Percentiles rank a stretch among this genome's conserved stretches.
phyloP scores from a whole-genome alignment of 2,329 filamentous ascomycete species.

The Calonectria honghensis region DNA sequence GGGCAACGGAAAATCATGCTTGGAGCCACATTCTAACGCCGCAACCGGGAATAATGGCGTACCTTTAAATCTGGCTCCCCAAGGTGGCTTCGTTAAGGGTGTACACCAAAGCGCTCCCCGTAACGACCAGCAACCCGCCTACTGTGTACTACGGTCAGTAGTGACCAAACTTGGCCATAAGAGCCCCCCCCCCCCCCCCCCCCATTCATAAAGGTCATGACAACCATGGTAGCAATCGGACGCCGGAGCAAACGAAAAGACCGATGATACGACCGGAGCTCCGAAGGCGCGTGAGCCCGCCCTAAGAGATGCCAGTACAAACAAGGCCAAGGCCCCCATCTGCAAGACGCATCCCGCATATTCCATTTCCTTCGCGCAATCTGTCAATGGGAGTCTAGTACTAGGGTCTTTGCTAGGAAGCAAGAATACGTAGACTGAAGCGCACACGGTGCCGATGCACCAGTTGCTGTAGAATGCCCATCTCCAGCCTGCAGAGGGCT shows the following conservation, averaged over 20 bases:
- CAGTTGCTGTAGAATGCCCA: constrained; percentile 68
- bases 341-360: not conserved
- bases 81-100: not conserved
- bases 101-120: constrained; percentile 7
- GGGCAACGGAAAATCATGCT: not conserved
- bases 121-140: not conserved
- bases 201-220: not conserved
- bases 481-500: constrained; percentile 43
- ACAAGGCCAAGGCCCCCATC: not conserved
- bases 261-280: constrained; percentile 3
- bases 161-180: constrained; percentile 15
- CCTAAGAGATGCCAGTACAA: not conserved
- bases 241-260: not conserved
- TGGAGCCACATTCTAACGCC: constrained; percentile 7
- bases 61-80: not conserved
- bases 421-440: not conserved
- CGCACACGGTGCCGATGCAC: not conserved
- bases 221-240: not conserved
- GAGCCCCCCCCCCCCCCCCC: not conserved
- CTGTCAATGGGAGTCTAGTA: not conserved
- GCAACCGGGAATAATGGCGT: not conserved
- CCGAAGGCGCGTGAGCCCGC: not conserved
- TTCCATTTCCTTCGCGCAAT: not conserved
- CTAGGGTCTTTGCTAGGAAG: not conserved
- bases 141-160: not conserved